Base-by-base conservation (phyloP, 257 asterid species). In the Gentiana macrophylla region DNA sequence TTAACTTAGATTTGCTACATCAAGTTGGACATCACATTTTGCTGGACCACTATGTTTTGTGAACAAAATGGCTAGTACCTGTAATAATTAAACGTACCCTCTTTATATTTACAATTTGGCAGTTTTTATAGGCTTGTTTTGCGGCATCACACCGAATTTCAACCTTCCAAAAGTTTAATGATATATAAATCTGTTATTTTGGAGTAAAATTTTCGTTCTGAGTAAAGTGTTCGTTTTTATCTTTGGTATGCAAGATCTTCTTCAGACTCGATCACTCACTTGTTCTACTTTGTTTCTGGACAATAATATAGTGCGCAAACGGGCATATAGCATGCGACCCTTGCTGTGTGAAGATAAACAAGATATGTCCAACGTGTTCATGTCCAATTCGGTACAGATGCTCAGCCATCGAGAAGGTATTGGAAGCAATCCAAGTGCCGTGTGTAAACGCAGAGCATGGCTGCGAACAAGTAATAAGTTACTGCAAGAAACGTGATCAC, bases 301-400 rank as follows among this genome's bases (percentile, higher is more conserved):
- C 54, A 24, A 24, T 24, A 24, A 24, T 24, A 0, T 24, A 86
- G 95, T 86, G 95, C 44, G 91, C 79, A 74, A 81, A 81, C 53
- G 95, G 95, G 64, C 95, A 86, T 56, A 55, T 86, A 68, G 84
- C 94, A 48, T 87, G 96, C 49, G 60, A 77, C 43, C 59, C 88
- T 38, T 87, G 96, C 83, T 80, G 88, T 75, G 44, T 38, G 59
- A 77, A 52, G 67, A 67, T 79, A 68, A 57, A 49, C 58, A 72
- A 78, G 69, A 87, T 62, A 70, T 87, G 96, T 57, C 76, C 82
- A 37, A 74, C 59, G 32, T 87, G 94, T 74, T 59, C 72, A 75
- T 57, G 51, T 73, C 86, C 81, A 38, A 81, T 78, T 32, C 94
- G 94, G 64, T 73, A 75, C 61, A 94, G 94, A 53, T 87, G 96